phyloP scores from a whole-genome alignment of 805 yeast species.

The Teunomyces tritomae region DNA sequence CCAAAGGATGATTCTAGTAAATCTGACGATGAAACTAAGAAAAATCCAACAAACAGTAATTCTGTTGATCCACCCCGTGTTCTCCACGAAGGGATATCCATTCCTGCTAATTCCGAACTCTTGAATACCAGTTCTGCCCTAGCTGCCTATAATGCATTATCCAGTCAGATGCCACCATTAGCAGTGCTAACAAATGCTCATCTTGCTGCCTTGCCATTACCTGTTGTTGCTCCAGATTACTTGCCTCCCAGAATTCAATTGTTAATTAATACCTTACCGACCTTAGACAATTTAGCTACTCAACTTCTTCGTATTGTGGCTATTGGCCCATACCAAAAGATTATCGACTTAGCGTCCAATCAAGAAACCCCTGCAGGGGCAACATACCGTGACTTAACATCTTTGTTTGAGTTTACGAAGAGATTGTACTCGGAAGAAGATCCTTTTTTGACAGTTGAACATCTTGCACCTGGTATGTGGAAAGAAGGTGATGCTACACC shows the following conservation, averaged over 20 bases:
- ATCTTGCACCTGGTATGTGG: slow-evolving; percentile 72
- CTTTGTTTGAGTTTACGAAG: slow-evolving; percentile 75
- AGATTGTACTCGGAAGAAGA: slow-evolving; percentile 66
- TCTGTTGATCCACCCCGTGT: slow-evolving; percentile 2
- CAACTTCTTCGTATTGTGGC: slow-evolving; percentile 75
- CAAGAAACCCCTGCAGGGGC: slow-evolving; percentile 65
- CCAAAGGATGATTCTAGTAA: slow-evolving; percentile 1
- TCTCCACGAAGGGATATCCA: slow-evolving; percentile 13
- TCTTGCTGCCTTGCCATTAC: slow-evolving; percentile 58
- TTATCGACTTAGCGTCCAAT: slow-evolving; percentile 65
- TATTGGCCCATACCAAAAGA: slow-evolving; percentile 71
- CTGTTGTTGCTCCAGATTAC: slow-evolving; percentile 53
- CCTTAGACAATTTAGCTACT: slow-evolving; percentile 76
- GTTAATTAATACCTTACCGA: slow-evolving; percentile 65
- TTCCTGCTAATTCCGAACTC: slow-evolving; percentile 43
- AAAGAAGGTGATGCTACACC: slow-evolving; percentile 61
- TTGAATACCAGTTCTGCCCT: slow-evolving; percentile 38
- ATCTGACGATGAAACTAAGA: slow-evolving; percentile 2
- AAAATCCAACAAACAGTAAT: neutral
- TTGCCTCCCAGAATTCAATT: slow-evolving; percentile 63
- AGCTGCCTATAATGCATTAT: slow-evolving; percentile 42
- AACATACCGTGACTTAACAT: slow-evolving; percentile 65
- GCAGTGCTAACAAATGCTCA: slow-evolving; percentile 44
- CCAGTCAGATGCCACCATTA: slow-evolving; percentile 36
- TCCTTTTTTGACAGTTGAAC: slow-evolving; percentile 68